Evolutionary conservation across 805 yeast species (phyloP).

Genomic region (Jamesozyma hellenica): DNA sequence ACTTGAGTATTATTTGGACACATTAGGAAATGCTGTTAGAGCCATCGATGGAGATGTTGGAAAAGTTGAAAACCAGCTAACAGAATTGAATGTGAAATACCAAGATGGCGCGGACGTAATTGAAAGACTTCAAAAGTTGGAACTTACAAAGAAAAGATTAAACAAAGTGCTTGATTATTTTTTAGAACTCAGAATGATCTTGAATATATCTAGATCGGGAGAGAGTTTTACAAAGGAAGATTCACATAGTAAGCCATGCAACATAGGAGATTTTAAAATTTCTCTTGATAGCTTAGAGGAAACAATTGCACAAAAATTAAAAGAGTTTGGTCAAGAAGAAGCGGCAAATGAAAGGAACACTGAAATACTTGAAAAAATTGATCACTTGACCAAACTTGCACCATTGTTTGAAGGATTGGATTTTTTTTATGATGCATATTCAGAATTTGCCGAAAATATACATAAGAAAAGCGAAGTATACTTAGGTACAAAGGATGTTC

Average conservation of each 20-base stretch:
- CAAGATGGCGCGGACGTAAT: slow-evolving; percentile 11
- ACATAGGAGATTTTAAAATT: slow-evolving; percentile 27
- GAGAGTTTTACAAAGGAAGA: slow-evolving; percentile 2
- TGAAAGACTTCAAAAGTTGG: slow-evolving; percentile 36
- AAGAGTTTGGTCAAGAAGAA: slow-evolving; percentile 20
- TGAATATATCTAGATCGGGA: slow-evolving; percentile 20
- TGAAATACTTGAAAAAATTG: slow-evolving; percentile 35
- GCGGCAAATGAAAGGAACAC: slow-evolving; percentile 19
- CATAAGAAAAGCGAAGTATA: slow-evolving; percentile 30
- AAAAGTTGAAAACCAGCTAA: slow-evolving; percentile 24
- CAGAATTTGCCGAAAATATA: slow-evolving; percentile 38
- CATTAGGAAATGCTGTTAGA: slow-evolving; percentile 47
- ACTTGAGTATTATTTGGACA: slow-evolving; percentile 56
- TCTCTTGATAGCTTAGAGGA: slow-evolving; percentile 39
- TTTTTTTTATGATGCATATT: slow-evolving; percentile 41
- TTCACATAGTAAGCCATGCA: slow-evolving; percentile 15
- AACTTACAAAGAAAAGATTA: slow-evolving; percentile 38
- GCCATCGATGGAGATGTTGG: slow-evolving; percentile 43
- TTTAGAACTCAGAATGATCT: slow-evolving; percentile 35
- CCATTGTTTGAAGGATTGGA: slow-evolving; percentile 46
- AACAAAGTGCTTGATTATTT: slow-evolving; percentile 38
- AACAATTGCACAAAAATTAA: slow-evolving; percentile 36
- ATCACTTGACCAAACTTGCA: slow-evolving; percentile 38
- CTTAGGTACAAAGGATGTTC: slow-evolving; percentile 22
- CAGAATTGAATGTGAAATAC: slow-evolving; percentile 15